Evolutionary conservation across 177 flowering plant genomes (phyloP).

Genomic region (Vitis hybrid): DNA sequence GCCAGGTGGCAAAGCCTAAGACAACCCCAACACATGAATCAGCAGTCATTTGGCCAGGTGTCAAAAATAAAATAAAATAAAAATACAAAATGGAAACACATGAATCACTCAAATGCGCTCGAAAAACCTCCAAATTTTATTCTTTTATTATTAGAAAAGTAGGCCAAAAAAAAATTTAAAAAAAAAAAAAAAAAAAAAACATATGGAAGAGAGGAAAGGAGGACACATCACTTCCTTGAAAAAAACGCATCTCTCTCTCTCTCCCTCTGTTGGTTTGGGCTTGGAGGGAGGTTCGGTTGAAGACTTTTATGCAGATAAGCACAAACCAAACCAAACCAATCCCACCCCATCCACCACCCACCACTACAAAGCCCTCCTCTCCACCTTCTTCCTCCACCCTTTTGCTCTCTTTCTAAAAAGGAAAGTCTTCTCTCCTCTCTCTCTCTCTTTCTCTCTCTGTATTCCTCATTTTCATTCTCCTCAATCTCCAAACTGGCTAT

Average conservation of each 20-base stretch:
- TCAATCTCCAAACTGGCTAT: background rate
- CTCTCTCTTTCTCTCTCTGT: slow-evolving; percentile 1
- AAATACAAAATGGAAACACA: no score
- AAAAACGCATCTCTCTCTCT: slow-evolving; percentile 18
- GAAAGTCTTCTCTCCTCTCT: no score
- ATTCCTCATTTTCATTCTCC: slow-evolving; percentile 1
- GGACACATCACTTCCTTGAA: slow-evolving; percentile 14
- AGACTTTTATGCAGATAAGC: slow-evolving; percentile 29
- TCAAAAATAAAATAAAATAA: no score
- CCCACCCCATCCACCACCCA: slow-evolving; percentile 21
- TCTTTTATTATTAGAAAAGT: no score
- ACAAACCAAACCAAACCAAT: background rate
- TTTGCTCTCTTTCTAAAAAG: no score
- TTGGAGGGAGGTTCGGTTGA: slow-evolving; percentile 26
- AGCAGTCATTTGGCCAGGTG: no score
- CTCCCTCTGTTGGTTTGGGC: slow-evolving; percentile 4
- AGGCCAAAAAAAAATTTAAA: no score
- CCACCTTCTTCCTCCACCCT: background rate
- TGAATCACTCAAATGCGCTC: no score
- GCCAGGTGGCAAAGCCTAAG: no score
- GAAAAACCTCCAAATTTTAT: no score
- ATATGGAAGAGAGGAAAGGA: background rate
- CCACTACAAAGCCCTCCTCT: slow-evolving; percentile 20
- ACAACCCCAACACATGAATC: no score
- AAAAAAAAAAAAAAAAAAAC: background rate